Evolutionary conservation across 2,329 filamentous ascomycete genomes (phyloP), one percentile per base, ranked within the genome.

Genomic region (Penicillium palitans): DNA sequence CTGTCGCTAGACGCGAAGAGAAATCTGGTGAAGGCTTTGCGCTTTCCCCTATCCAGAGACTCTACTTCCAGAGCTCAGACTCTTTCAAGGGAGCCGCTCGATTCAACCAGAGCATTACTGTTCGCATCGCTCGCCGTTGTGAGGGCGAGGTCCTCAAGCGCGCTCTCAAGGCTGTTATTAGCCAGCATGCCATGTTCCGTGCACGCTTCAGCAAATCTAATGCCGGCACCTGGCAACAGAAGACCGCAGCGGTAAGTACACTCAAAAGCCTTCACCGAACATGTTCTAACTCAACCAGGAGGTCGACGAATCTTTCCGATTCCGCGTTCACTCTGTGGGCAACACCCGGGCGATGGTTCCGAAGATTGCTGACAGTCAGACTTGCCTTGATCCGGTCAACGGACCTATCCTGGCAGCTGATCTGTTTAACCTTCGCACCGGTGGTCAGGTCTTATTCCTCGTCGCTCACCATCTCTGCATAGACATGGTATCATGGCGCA

Each of bases 351-450:
- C 66, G 17, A 71, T 72, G 57, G 57, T 70, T 2, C 59, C 66
- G 5, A 65, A 61, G 31, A 68, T 73, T 31, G 64, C 68, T 6
- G 67, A 73, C 17, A 73, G 67, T 51, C 70, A 75, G 59, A 60
- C 56, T 8, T 69, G 65, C 52, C 64, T 76, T 24, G 67, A 74
- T 46, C 70, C 72, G 21, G 51, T 72, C 5, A 64, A 71, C 46
- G 70, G 69, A 0, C 69, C 77, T 1, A 70, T 77, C 1, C 72
- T 79, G 17, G 72, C 73, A 1, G 70, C 73, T 12, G 74, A 79
- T 52, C 58, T 79, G 1, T 74, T 79, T 55, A 70, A 76, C 27
- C 61, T 74, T 6, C 62, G 72, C 35, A 67, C 70, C 6, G 69
- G 66, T 8, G 73, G 72, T 10, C 68, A 69, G 31, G 60, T 69